Percentiles rank a stretch among this genome's conserved stretches.
Conservation (phyloP, 345 rosid genomes). For the Psidium guajava region DNA sequence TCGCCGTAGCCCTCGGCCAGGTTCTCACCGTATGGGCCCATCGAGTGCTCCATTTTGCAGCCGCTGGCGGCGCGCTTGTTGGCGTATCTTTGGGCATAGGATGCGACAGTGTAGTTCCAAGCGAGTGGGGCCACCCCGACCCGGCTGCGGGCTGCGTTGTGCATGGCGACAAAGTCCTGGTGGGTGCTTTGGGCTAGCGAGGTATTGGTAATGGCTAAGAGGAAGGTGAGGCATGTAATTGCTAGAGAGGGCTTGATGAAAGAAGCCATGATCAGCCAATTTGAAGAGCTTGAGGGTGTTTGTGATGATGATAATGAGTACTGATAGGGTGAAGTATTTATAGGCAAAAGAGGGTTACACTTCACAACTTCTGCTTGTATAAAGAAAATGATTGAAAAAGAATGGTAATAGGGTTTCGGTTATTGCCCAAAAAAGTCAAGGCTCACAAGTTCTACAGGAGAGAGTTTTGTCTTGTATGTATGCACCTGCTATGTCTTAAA, state of each 20-base stretch:
- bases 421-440: too few relatives aligned
- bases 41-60: conserved; percentile 39
- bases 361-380: not conserved
- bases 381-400: not conserved
- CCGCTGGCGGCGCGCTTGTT: conserved; percentile 7
- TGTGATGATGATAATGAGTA: not conserved
- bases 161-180: conserved; percentile 31
- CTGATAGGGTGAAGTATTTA: not conserved
- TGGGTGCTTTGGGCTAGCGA: conserved; percentile 14
- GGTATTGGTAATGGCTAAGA: not conserved
- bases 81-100: conserved; percentile 34
- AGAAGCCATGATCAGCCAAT: not conserved
- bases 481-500: too few relatives aligned
- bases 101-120: conserved; percentile 37
- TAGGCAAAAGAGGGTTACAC: not conserved
- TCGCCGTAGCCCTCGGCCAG: conserved; percentile 32
- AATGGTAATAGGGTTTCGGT: too few relatives aligned
- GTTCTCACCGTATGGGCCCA: conserved; percentile 64
- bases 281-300: not conserved
- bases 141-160: conserved; percentile 32
- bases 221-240: not conserved
- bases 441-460: too few relatives aligned
- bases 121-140: conserved; percentile 27
- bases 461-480: too few relatives aligned
- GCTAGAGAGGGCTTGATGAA: not conserved